Base-by-base conservation (phyloP, 305 asterid species). In the Fraxinus ornus region DNA sequence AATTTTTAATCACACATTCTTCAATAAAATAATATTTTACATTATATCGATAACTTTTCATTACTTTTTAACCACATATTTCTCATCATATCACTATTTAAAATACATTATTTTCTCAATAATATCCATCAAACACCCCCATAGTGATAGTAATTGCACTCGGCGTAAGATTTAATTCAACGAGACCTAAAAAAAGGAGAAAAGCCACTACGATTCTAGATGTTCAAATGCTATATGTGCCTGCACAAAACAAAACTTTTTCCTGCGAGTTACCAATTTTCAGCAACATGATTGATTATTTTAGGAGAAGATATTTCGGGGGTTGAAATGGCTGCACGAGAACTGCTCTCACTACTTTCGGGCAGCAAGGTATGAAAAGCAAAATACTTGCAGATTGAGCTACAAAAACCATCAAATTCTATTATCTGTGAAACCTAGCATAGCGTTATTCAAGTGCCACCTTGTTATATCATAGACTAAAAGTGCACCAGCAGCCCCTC, bases 401-500 rank as follows among this genome's bases (percentile, higher is more conserved):
- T 52, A 41, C 44, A 70, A 44, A 66, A 35, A 47, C 10, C 72
- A 47, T 73, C 64, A 15, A 86, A 83, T 78, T 77, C 47, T 74
- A 19, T 66, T 66, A 33, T 83, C 52, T 52, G 32, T 28, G 70
- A 80, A 17, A 49, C 15, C 35, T 39, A 28, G 60, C 15, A 32
- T 47, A 62, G 30, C 57, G 19, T 44, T 32, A 35, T 22, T 71
- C 64, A 79, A 52, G 64, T 17, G 1, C 80, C 87, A 91, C 94
- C 94, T 87, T 36, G 94, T 89, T 57, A 91, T 91, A 78, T 91
- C 94, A 78, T 91, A 91, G 33, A 91, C 93, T 83, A 91, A 81
- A 82, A 91, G 92, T 80, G 94, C 94, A 78, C 94, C 94, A 78
- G 94, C 93, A 82, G 94, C 92, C 41, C 93, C 94, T 89, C 94